Percentiles rank a stretch among this genome's conserved stretches.
phyloP scores from a whole-genome alignment of 73 alveolate genomes.

The Paramecium primaurelia region DNA sequence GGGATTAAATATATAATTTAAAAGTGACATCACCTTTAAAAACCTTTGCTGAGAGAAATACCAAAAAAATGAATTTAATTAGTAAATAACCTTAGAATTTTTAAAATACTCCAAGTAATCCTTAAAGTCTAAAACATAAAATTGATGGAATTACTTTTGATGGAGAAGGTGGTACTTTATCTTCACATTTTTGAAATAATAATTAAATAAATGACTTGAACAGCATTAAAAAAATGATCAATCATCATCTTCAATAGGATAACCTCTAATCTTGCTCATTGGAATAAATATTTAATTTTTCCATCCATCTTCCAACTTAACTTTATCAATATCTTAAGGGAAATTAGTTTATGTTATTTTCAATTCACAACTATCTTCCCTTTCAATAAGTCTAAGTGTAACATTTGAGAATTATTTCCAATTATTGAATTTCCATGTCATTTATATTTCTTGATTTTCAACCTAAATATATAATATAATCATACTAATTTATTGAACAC shows the following conservation, averaged over 20 bases:
- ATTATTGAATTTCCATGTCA: conserved; percentile 48
- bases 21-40: conserved; percentile 4
- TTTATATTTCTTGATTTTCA: conserved; percentile 8
- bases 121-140: not conserved
- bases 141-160: conserved; percentile 17
- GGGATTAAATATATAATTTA: not conserved
- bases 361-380: conserved; percentile 1
- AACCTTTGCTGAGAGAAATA: conserved; percentile 24
- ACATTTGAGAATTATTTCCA: conserved; percentile 30
- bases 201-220: not conserved
- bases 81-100: not conserved
- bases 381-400: not conserved
- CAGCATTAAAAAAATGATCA: not conserved
- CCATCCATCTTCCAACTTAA: conserved; percentile 34
- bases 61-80: not conserved
- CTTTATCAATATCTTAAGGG: not conserved
- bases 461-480: not conserved
- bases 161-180: conserved; percentile 15
- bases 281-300: not conserved
- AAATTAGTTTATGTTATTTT: conserved; percentile 1
- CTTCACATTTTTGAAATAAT: not conserved
- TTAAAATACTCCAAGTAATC: not conserved
- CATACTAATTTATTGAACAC: not conserved
- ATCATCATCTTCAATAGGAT: conserved; percentile 17
- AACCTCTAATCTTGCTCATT: conserved; percentile 40